phyloP scores from a whole-genome alignment of 805 yeast species.

The Torulaspora gathmanii region DNA sequence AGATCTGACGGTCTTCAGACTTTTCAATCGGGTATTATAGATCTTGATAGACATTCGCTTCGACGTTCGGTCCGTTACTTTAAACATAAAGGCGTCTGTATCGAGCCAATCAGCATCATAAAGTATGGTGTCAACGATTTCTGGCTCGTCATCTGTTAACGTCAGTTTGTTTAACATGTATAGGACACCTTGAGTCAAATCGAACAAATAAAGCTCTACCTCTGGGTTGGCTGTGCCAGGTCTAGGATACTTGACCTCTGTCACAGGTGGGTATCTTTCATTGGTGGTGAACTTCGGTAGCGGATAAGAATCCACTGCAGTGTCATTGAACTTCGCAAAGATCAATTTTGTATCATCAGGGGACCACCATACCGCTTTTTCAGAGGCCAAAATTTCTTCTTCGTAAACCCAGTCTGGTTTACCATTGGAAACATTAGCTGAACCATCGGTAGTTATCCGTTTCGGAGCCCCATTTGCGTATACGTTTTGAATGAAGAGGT shows the following conservation, averaged over 20 bases:
- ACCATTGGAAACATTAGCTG: slow-evolving; percentile 52
- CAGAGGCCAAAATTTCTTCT: slow-evolving; percentile 64
- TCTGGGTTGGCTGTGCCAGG: slow-evolving; percentile 64
- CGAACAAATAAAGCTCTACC: slow-evolving; percentile 44
- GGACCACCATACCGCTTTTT: slow-evolving; percentile 68
- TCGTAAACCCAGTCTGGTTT: slow-evolving; percentile 83
- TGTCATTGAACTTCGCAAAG: slow-evolving; percentile 55
- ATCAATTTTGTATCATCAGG: slow-evolving; percentile 55
- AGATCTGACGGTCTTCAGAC: slow-evolving; percentile 40
- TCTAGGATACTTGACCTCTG: slow-evolving; percentile 60
- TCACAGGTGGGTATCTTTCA: slow-evolving; percentile 44
- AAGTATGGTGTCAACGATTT: slow-evolving; percentile 46
- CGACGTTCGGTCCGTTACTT: slow-evolving; percentile 61
- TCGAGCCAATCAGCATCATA: slow-evolving; percentile 62
- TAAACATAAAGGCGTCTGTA: slow-evolving; percentile 46
- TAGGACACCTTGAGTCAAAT: slow-evolving; percentile 29
- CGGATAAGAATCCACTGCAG: slow-evolving; percentile 49
- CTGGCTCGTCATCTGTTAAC: slow-evolving; percentile 7
- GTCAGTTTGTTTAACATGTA: slow-evolving; percentile 24
- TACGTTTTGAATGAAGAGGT: slow-evolving; percentile 48
- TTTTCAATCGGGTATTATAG: slow-evolving; percentile 34
- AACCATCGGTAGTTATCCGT: slow-evolving; percentile 46
- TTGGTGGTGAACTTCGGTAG: slow-evolving; percentile 48
- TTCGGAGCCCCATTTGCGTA: slow-evolving; percentile 4
- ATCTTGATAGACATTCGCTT: slow-evolving; percentile 48